phyloP scores from a whole-genome alignment of 1,284 basidiomycete genomes.

The Athelia psychrophila region DNA sequence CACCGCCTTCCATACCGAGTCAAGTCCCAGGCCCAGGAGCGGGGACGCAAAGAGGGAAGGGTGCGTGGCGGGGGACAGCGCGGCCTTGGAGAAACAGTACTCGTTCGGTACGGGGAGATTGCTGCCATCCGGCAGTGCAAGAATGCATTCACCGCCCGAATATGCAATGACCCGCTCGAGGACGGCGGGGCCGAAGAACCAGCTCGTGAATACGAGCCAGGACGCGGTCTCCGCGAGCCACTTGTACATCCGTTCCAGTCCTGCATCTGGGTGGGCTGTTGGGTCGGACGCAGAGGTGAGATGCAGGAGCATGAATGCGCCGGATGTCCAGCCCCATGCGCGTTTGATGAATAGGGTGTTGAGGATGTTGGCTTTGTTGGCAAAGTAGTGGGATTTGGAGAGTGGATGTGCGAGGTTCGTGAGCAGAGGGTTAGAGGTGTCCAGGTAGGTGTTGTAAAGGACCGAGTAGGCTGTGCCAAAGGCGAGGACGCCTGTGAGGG shows the following conservation, averaged over 20 bases:
- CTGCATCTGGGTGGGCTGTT: constrained; percentile 19
- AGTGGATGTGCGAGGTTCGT: constrained; percentile 69
- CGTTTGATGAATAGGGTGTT: constrained; percentile 90
- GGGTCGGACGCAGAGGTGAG: constrained; percentile 45
- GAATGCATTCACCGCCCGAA: constrained; percentile 82
- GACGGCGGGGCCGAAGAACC: constrained; percentile 92
- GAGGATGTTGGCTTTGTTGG: constrained; percentile 78
- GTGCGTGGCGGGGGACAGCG: constrained; percentile 59
- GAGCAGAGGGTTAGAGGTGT: constrained; percentile 69
- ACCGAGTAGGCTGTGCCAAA: constrained; percentile 54
- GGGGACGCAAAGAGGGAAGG: constrained; percentile 57
- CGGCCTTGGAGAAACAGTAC: constrained; percentile 52
- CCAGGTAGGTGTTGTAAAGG: constrained; percentile 53
- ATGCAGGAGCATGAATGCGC: constrained; percentile 60
- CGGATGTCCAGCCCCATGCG: constrained; percentile 90
- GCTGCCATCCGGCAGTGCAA: constrained; percentile 57
- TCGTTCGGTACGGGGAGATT: constrained; percentile 52
- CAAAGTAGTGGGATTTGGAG: constrained; percentile 70
- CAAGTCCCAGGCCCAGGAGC: constrained; percentile 31
- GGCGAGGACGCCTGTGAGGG: constrained; percentile 37
- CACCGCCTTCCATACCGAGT: constrained; percentile 39
- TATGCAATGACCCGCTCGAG: constrained; percentile 72
- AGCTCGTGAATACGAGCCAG: constrained; percentile 79
- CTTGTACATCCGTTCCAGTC: constrained; percentile 44
- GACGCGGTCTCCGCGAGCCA: constrained; percentile 64